Percentiles rank a stretch among this genome's conserved stretches.
Conservation (phyloP, 441 rosid species). For the Metrosideros polymorpha region DNA sequence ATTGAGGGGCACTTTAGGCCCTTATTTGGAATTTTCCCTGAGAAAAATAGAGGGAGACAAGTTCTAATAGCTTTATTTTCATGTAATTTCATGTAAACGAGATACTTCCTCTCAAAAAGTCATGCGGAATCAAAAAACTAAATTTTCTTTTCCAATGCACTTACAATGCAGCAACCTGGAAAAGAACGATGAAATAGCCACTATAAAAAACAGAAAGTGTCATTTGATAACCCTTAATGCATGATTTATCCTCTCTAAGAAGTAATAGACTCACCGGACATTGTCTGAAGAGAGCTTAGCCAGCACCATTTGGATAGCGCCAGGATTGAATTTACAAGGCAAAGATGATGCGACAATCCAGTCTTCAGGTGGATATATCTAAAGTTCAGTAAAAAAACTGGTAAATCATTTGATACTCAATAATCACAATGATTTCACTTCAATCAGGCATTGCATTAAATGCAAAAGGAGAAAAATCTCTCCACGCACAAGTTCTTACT, state of each 20-base stretch:
- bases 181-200: not conserved
- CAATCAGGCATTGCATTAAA: not conserved
- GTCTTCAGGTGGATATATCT: constrained; percentile 71
- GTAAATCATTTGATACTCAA: not conserved
- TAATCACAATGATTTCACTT: not conserved
- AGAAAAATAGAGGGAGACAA: not conserved
- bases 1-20: no score
- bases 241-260: not conserved
- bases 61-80: not conserved
- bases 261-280: constrained; percentile 45
- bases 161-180: not conserved
- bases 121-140: not conserved
- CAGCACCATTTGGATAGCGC: constrained; percentile 35
- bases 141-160: not conserved
- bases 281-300: constrained; percentile 53
- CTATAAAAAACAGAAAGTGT: not conserved
- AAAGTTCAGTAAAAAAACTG: constrained; percentile 3
- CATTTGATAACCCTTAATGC: not conserved
- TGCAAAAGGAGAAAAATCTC: not conserved
- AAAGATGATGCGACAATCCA: constrained; percentile 80
- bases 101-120: not conserved
- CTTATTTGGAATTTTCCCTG: no score
- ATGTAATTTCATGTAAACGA: not conserved
- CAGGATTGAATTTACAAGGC: constrained; percentile 62
- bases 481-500: not conserved